Evolutionary conservation across 176 grass and related monocot genomes (phyloP).

Genomic region (Thinopyrum elongatum): DNA sequence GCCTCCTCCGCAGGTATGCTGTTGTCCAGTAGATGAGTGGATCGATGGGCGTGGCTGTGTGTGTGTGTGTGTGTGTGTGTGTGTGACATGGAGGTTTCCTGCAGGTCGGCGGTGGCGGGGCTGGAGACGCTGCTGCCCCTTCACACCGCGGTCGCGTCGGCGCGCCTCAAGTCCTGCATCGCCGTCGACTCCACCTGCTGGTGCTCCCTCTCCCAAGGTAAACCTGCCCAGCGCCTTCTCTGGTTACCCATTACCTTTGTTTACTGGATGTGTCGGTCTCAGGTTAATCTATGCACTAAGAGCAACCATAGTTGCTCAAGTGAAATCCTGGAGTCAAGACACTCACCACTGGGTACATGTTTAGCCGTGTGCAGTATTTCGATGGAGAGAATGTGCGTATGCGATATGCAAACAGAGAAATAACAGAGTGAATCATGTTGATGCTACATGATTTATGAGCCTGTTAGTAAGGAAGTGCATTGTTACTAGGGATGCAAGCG

Average conservation of each 20-base stretch:
- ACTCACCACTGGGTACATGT: neutral
- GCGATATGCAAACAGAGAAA: too few relatives aligned
- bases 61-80: too few relatives aligned
- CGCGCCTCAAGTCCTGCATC: conserved; percentile 55
- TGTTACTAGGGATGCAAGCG: too few relatives aligned
- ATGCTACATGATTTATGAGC: too few relatives aligned
- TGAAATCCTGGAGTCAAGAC: neutral
- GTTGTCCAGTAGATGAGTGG: neutral
- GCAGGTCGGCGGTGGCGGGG: conserved; percentile 35
- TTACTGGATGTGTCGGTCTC: neutral
- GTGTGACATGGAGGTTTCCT: neutral
- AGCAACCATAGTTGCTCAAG: neutral
- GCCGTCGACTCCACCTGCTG: conserved; percentile 49
- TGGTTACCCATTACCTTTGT: neutral
- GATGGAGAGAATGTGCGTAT: too few relatives aligned
- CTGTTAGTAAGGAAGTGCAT: neutral
- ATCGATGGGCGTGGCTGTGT: neutral
- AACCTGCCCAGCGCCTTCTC: neutral
- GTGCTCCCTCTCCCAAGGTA: conserved; percentile 65
- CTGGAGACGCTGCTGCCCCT: conserved; percentile 56
- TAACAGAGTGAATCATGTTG: too few relatives aligned
- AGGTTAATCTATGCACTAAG: neutral
- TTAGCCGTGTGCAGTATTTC: neutral
- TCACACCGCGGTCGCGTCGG: conserved; percentile 49
- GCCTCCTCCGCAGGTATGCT: conserved; percentile 35